Conservation (phyloP, 306 rosid species). For the Pyrus bretschneideri region DNA sequence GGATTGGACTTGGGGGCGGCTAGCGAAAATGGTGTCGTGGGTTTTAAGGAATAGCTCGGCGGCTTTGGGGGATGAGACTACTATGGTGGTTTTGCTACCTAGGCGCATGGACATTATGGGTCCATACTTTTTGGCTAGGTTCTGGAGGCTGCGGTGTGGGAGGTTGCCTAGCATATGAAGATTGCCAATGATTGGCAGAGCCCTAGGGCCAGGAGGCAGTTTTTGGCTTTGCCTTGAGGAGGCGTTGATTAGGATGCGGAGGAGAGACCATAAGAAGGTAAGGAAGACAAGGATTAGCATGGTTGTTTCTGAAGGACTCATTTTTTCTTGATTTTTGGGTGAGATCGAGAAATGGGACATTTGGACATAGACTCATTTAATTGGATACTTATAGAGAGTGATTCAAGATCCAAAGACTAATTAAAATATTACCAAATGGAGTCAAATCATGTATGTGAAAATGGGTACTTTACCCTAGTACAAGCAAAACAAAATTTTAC, state of each 20-base stretch:
- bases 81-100: conserved; percentile 28
- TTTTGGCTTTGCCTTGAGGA: not conserved
- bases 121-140: conserved; percentile 33
- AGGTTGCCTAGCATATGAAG: conserved; percentile 3
- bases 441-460: too few species aligned
- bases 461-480: too few species aligned
- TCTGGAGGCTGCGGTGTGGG: conserved; percentile 21
- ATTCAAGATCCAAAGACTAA: not conserved
- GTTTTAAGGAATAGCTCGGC: not conserved
- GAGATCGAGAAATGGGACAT: not conserved
- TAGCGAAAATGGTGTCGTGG: not conserved
- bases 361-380: too few species aligned
- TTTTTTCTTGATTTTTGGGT: not conserved
- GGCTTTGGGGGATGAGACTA: conserved; percentile 2
- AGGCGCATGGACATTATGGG: conserved; percentile 34
- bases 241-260: not conserved
- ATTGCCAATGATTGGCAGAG: not conserved
- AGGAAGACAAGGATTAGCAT: not conserved
- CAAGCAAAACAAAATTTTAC: too few species aligned
- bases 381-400: not conserved
- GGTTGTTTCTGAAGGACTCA: not conserved
- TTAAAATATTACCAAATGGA: too few species aligned
- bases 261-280: not conserved
- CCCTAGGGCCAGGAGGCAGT: conserved; percentile 1
- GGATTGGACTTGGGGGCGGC: not conserved